phyloP scores from a whole-genome alignment of 208 protist species.

The Trypanosoma caninum region DNA sequence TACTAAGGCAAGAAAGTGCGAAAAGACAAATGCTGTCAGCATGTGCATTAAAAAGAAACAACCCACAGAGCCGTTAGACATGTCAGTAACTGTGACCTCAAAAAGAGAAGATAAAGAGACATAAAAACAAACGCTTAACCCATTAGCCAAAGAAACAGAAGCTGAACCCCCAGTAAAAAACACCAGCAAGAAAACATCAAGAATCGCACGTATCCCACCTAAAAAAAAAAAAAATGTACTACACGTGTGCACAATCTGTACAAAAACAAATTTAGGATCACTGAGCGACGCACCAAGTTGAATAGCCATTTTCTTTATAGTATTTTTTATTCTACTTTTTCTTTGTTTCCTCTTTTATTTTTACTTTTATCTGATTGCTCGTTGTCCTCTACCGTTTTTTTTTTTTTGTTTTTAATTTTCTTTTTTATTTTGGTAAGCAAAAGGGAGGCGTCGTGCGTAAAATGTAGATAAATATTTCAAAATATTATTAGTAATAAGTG shows the following conservation, averaged over 20 bases:
- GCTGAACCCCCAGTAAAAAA: neutral
- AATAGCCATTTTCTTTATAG: constrained; percentile 49
- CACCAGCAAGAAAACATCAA: constrained; percentile 33
- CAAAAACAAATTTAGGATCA: constrained; percentile 50
- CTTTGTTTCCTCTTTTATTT: too few species aligned
- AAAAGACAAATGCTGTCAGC: constrained; percentile 29
- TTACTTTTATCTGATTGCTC: neutral
- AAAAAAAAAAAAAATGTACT: constrained; percentile 58
- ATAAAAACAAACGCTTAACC: constrained; percentile 38
- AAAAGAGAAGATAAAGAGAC: constrained; percentile 57
- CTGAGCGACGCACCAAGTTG: constrained; percentile 44
- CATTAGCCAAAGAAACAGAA: neutral
- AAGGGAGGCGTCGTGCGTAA: neutral
- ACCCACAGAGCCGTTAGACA: constrained; percentile 7
- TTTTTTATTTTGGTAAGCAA: neutral
- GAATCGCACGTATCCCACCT: constrained; percentile 30
- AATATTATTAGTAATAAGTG: neutral
- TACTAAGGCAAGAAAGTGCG: constrained; percentile 50
- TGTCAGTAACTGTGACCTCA: constrained; percentile 14
- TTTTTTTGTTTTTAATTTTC: neutral
- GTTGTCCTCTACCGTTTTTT: neutral
- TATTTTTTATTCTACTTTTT: too few species aligned
- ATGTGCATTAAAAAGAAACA: constrained; percentile 76
- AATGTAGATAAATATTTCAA: neutral
- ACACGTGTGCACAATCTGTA: constrained; percentile 61